These are phyloP conservation scores for Suillus tomentosus DNA, from an alignment of 768 basidiomycete genomes.

Conservation along the genomic window DNA sequence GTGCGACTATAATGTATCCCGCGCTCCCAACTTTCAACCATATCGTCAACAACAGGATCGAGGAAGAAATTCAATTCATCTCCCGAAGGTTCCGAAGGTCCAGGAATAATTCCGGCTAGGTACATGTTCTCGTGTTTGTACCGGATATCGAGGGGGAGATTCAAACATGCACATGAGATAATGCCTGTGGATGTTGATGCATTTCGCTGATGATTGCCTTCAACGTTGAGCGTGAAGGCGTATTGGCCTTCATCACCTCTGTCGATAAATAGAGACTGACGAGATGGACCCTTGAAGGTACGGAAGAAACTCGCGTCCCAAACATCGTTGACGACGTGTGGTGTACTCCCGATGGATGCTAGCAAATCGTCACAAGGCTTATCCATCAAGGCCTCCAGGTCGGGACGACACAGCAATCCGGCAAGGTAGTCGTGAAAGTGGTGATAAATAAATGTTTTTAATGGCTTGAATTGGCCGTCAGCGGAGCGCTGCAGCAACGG, in stretches of 20 bases:
- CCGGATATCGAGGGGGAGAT: too few species aligned
- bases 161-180: too few species aligned
- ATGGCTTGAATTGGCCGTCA: neutral
- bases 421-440: neutral
- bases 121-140: too few species aligned
- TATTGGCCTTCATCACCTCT: slow-evolving; percentile 14
- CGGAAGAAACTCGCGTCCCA: neutral
- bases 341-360: neutral
- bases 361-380: slow-evolving; percentile 2
- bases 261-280: slow-evolving; percentile 23
- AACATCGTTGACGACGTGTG: neutral
- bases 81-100: neutral
- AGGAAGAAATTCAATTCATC: slow-evolving; percentile 35
- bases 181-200: too few species aligned
- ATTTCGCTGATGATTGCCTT: slow-evolving; percentile 20
- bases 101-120: too few species aligned
- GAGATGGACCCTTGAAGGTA: slow-evolving; percentile 14
- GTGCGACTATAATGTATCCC: slow-evolving; percentile 8
- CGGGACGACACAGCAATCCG: neutral
- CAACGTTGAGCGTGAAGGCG: slow-evolving; percentile 29
- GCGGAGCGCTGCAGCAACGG: neutral
- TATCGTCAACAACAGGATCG: slow-evolving; percentile 32
- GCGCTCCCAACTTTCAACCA: slow-evolving; percentile 12
- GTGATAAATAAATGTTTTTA: neutral
- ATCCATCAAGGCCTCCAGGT: slow-evolving; percentile 17